Conservation (phyloP, 1,139 yeast genomes). For the Suhomyces anneliseae region DNA sequence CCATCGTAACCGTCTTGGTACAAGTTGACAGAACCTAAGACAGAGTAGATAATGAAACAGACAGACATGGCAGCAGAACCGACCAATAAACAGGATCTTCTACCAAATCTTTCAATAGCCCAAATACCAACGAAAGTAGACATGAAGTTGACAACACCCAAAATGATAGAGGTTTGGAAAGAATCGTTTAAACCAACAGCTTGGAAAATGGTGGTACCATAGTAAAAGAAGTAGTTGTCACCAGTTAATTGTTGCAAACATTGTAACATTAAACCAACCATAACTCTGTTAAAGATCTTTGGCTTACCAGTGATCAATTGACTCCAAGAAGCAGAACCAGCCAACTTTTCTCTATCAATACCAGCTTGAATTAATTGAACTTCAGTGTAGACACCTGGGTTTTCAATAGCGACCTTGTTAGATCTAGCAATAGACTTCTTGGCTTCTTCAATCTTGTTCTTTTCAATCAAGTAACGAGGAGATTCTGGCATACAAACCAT, state of each 20-base stretch:
- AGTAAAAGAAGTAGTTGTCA: conserved; percentile 79
- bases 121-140: conserved; percentile 70
- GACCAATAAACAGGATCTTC: conserved; percentile 62
- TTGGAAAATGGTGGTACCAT: conserved; percentile 73
- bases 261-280: conserved; percentile 65
- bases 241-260: conserved; percentile 78
- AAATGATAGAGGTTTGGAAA: conserved; percentile 71
- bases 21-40: conserved; percentile 65
- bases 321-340: conserved; percentile 69
- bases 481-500: conserved; percentile 29
- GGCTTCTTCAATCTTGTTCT: conserved; percentile 35
- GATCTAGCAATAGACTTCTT: conserved; percentile 48
- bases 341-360: conserved; percentile 59
- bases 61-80: conserved; percentile 64
- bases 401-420: conserved; percentile 35
- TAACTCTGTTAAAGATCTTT: conserved; percentile 60
- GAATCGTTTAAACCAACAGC: conserved; percentile 76
- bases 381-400: conserved; percentile 58
- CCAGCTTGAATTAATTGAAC: conserved; percentile 62
- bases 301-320: conserved; percentile 69
- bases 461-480: conserved; percentile 25
- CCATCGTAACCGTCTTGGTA: conserved; percentile 53
- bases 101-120: conserved; percentile 68
- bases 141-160: conserved; percentile 76
- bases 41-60: conserved; percentile 63